Conservation (phyloP, 495 filamentous ascomycete species). For the Polyplosphaeria fusca region DNA sequence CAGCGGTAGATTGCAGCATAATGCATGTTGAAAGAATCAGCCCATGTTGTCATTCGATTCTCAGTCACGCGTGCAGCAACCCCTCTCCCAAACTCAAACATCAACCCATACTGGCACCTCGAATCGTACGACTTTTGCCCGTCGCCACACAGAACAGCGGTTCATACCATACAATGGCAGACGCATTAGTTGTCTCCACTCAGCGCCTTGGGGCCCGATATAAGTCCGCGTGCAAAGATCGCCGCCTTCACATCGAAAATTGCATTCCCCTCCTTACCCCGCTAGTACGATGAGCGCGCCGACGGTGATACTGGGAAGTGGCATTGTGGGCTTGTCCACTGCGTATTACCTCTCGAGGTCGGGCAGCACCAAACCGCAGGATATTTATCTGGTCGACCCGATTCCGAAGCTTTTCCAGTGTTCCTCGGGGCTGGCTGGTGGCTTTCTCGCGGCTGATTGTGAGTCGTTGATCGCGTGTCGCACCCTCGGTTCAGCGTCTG, state of each 20-base stretch:
- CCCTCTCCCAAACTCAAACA: not conserved
- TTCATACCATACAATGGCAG: no score
- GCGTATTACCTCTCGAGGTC: conserved; percentile 69
- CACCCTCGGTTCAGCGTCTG: not conserved
- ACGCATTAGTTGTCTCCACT: no score
- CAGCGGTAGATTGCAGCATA: no score
- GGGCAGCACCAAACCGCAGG: conserved; percentile 45
- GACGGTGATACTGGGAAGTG: conserved; percentile 72
- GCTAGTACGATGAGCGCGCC: conserved; percentile 15
- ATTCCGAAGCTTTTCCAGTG: conserved; percentile 63
- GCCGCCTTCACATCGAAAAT: no score
- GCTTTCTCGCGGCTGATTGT: conserved; percentile 74
- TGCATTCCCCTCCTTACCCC: conserved; percentile 13
- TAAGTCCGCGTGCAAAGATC: no score
- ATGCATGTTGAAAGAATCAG: no score
- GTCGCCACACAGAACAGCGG: no score
- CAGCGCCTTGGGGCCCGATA: no score
- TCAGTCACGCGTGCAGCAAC: not conserved
- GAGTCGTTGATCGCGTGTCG: not conserved
- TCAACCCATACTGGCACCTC: not conserved
- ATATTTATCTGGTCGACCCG: conserved; percentile 68
- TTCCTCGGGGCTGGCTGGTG: conserved; percentile 70
- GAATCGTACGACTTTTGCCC: not conserved
- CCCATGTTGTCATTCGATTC: not conserved
- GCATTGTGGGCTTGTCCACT: conserved; percentile 76